These are phyloP conservation scores for Lobosporangium transversale DNA, from an alignment of 192 early-diverging fungal genomes.

Conservation along the genomic window DNA sequence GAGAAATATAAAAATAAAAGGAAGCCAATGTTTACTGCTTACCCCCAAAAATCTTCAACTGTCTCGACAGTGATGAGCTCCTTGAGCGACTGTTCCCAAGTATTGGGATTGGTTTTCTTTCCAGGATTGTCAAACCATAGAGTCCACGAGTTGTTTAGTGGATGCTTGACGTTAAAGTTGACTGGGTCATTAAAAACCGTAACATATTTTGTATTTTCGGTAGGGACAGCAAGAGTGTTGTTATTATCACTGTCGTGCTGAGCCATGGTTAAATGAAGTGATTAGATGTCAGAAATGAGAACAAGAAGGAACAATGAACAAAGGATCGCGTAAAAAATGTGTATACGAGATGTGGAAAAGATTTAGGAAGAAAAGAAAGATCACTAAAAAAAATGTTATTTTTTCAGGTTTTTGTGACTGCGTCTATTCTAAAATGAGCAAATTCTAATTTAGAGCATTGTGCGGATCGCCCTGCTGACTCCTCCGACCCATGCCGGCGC, in stretches of 20 bases:
- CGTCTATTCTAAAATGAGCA: too few relatives aligned
- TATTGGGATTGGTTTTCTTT: conserved; percentile 78
- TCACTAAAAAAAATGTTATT: background rate
- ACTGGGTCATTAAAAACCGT: conserved; percentile 59
- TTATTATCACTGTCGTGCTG: conserved; percentile 18
- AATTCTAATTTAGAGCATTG: conserved; percentile 68
- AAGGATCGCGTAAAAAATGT: background rate
- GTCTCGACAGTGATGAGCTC: conserved; percentile 89
- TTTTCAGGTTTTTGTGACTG: conserved; percentile 10
- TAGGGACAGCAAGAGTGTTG: conserved; percentile 44
- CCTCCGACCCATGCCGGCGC: conserved; percentile 65
- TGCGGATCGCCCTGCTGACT: conserved; percentile 63
- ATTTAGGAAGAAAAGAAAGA: conserved; percentile 3
- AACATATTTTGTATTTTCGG: conserved; percentile 41
- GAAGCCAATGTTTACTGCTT: conserved; percentile 16
- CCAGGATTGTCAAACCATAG: conserved; percentile 94
- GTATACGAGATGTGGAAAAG: background rate
- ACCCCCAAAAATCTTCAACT: conserved; percentile 99
- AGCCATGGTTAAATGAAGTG: conserved; percentile 30
- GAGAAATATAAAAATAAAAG: background rate
- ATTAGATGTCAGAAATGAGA: background rate
- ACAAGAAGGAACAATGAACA: background rate
- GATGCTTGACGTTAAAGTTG: conserved; percentile 83
- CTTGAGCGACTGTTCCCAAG: conserved; percentile 91
- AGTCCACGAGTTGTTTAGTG: conserved; percentile 90